Conservation (phyloP, 805 yeast species). For the Starmerella powellii region DNA sequence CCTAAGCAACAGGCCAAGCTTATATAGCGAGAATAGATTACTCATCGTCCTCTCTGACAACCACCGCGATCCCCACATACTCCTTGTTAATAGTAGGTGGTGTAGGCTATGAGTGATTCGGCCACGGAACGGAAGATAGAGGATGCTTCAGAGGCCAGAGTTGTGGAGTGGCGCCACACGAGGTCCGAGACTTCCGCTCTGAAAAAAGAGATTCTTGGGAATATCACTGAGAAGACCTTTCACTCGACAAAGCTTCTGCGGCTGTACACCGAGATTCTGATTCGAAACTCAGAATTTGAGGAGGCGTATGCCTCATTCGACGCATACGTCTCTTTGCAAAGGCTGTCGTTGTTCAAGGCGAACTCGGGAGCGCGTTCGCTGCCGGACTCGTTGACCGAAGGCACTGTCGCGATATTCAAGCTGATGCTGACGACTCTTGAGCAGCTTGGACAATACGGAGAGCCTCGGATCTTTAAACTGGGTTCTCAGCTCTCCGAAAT, state of each 20-base stretch:
- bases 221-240: conserved; percentile 23
- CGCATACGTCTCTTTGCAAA: conserved; percentile 26
- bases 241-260: conserved; percentile 30
- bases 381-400: conserved; percentile 19
- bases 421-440: conserved; percentile 17
- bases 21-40: too few relatives aligned
- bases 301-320: conserved; percentile 29
- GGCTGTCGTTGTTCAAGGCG: conserved; percentile 21
- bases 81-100: too few relatives aligned
- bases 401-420: conserved; percentile 16
- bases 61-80: too few relatives aligned
- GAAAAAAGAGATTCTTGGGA: conserved; percentile 3
- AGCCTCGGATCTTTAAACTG: conserved; percentile 6
- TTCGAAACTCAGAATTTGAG: conserved; percentile 21
- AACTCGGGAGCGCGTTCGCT: conserved; percentile 23
- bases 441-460: conserved; percentile 4
- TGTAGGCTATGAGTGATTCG: not conserved
- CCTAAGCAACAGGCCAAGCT: too few relatives aligned
- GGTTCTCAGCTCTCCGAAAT: conserved; percentile 2
- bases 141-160: conserved; percentile 3
- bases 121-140: conserved; percentile 1
- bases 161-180: conserved; percentile 12
- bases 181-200: conserved; percentile 2
- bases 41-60: too few relatives aligned
- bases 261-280: conserved; percentile 23